Evolutionary conservation across 2,329 filamentous ascomycete species (phyloP).

Genomic region (Penicillium sp.): DNA sequence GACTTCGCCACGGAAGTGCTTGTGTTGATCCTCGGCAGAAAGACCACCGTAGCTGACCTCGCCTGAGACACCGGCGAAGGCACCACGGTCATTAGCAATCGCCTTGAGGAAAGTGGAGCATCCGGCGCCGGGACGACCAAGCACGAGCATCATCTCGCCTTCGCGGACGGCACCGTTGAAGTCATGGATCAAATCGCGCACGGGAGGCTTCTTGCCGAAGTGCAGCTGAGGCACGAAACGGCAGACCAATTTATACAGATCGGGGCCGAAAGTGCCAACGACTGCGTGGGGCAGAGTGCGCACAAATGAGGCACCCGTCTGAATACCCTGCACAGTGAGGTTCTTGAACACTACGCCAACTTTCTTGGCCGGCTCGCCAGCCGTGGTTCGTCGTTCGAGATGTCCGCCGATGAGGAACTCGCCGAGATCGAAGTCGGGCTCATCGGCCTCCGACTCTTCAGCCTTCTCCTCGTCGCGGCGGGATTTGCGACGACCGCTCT

Average conservation of each 20-base stretch:
- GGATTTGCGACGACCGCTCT: constrained; percentile 32
- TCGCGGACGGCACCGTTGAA: constrained; percentile 69
- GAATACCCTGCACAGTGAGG: constrained; percentile 72
- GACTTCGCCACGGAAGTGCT: constrained; percentile 72
- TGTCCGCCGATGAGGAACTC: constrained; percentile 74
- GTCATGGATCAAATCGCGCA: constrained; percentile 62
- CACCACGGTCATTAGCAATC: constrained; percentile 68
- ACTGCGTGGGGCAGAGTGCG: constrained; percentile 74
- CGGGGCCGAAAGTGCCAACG: constrained; percentile 76
- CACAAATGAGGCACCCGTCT: constrained; percentile 67
- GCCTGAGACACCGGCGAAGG: constrained; percentile 67
- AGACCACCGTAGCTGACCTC: constrained; percentile 74
- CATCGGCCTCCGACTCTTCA: constrained; percentile 25
- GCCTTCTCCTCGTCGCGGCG: constrained; percentile 48
- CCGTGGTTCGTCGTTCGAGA: constrained; percentile 69
- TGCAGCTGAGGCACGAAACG: constrained; percentile 55
- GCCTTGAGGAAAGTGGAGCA: constrained; percentile 78
- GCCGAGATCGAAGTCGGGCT: constrained; percentile 64
- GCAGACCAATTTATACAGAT: constrained; percentile 67
- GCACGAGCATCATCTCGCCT: constrained; percentile 72
- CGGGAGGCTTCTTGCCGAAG: constrained; percentile 51
- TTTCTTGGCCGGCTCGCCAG: constrained; percentile 69
- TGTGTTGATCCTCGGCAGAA: constrained; percentile 66
- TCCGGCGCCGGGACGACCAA: constrained; percentile 73
- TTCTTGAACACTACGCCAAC: constrained; percentile 77